These are phyloP conservation scores for Megacollybia marginata DNA, from an alignment of 768 basidiomycete genomes.

Conservation along the genomic window DNA sequence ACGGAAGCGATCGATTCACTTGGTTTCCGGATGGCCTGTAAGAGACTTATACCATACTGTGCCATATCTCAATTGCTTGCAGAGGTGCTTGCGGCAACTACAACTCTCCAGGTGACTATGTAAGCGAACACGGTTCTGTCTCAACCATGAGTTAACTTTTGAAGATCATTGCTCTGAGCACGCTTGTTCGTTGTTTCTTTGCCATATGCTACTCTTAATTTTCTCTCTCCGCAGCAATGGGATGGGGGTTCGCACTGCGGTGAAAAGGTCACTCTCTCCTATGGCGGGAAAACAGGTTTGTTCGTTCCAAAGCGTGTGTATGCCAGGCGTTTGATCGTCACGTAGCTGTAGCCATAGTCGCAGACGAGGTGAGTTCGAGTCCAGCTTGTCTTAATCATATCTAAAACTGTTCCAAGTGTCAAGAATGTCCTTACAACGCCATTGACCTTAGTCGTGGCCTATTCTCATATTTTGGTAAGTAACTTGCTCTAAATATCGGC, in stretches of 20 bases:
- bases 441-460: conserved; percentile 42
- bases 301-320: neutral
- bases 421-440: conserved; percentile 27
- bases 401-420: conserved; percentile 24
- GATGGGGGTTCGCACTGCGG: conserved; percentile 34
- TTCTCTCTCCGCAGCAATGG: conserved; percentile 28
- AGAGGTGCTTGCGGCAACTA: conserved; percentile 36
- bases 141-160: too few relatives aligned
- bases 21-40: conserved; percentile 20
- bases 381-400: conserved; percentile 11
- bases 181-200: too few relatives aligned
- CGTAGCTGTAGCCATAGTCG: conserved; percentile 17
- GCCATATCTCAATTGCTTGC: conserved; percentile 1
- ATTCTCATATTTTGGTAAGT: conserved; percentile 32
- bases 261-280: conserved; percentile 33
- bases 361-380: neutral
- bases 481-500: conserved; percentile 15
- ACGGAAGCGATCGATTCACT: neutral
- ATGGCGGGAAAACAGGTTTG: conserved; percentile 23
- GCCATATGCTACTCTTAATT: neutral
- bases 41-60: conserved; percentile 7
- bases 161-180: too few relatives aligned
- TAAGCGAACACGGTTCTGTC: conserved; percentile 11
- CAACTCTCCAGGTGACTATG: conserved; percentile 21
- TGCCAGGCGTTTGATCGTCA: conserved; percentile 25